A percentile compares a stretch with the other conserved stretches of the same genome.
These are phyloP conservation scores for Ganoderma meredithae DNA, from an alignment of 1,284 basidiomycete genomes.

Conservation along the genomic window DNA sequence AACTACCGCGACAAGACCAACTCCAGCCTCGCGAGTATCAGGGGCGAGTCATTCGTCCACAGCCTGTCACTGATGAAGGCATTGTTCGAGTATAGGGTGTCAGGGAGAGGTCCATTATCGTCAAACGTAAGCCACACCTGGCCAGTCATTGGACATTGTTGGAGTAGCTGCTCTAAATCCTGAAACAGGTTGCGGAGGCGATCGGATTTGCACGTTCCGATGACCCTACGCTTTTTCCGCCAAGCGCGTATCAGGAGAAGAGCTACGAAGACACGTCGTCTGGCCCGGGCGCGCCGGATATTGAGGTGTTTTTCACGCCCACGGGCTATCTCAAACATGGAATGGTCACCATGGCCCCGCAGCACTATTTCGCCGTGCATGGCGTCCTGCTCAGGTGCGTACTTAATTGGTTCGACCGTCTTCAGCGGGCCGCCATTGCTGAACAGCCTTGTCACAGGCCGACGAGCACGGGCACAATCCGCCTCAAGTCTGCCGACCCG, in stretches of 20 bases:
- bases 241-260: constrained; percentile 31
- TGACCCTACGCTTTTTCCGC: constrained; percentile 58
- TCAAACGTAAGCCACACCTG: constrained; percentile 55
- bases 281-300: constrained; percentile 61
- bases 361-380: constrained; percentile 42
- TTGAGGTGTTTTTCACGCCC: constrained; percentile 64
- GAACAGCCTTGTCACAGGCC: constrained; percentile 42
- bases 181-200: constrained; percentile 59
- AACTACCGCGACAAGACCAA: constrained; percentile 60
- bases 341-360: constrained; percentile 24
- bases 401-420: neutral
- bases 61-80: constrained; percentile 45
- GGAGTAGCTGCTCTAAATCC: neutral
- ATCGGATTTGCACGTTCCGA: constrained; percentile 65
- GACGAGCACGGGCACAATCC: constrained; percentile 50
- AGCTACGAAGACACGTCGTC: constrained; percentile 59
- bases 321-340: constrained; percentile 50
- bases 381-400: constrained; percentile 41
- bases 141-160: neutral
- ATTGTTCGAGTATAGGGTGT: constrained; percentile 51
- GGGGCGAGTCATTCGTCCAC: constrained; percentile 48
- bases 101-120: constrained; percentile 54
- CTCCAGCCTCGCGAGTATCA: constrained; percentile 27
- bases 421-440: neutral
- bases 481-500: constrained; percentile 49